Conservation (phyloP, 495 filamentous ascomycete species). For the Letharia columbiana region DNA sequence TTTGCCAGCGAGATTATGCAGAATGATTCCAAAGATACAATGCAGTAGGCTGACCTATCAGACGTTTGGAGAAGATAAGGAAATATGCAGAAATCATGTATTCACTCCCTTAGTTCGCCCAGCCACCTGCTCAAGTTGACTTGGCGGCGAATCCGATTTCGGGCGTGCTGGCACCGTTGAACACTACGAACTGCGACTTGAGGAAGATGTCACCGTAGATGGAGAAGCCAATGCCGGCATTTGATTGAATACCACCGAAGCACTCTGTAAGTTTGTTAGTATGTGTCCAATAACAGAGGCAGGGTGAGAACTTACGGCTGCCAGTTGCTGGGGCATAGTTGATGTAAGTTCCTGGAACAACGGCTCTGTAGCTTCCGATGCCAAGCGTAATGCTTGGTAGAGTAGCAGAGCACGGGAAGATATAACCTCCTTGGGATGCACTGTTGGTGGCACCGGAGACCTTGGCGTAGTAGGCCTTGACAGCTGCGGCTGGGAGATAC, state of each 20-base stretch:
- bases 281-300: neutral
- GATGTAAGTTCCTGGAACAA: constrained; percentile 38
- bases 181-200: constrained; percentile 71
- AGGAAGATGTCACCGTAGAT: constrained; percentile 75
- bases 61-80: neutral
- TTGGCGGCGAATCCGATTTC: constrained; percentile 57
- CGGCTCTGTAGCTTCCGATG: constrained; percentile 42
- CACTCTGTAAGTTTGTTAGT: constrained; percentile 37
- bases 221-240: constrained; percentile 52
- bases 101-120: neutral
- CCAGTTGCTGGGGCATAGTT: constrained; percentile 38
- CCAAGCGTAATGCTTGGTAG: constrained; percentile 56
- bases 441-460: constrained; percentile 45
- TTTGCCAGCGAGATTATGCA: neutral
- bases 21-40: neutral
- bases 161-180: constrained; percentile 47
- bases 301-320: constrained; percentile 23
- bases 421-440: constrained; percentile 50
- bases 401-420: constrained; percentile 53
- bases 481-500: constrained; percentile 48
- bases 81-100: neutral
- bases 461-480: constrained; percentile 54
- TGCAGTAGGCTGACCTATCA: neutral
- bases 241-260: constrained; percentile 56
- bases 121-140: constrained; percentile 13